A percentile compares a stretch with the other conserved stretches of the same genome.
Evolutionary conservation across 106 monocot genomes (phyloP).

Genomic region (Alisma plantagoaquatica): DNA sequence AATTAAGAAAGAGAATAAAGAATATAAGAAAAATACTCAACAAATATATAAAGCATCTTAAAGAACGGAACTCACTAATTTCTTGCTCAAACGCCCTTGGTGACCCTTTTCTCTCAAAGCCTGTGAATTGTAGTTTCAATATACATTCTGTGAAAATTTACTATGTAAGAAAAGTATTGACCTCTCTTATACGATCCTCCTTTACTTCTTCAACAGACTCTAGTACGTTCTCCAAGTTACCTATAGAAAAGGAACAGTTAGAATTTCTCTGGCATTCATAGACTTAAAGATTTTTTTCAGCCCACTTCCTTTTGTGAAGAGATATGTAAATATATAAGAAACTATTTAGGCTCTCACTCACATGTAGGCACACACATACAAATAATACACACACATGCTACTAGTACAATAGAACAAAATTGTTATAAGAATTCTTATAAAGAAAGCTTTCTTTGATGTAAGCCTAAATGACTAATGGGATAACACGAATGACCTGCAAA

Average conservation of each 20-base stretch:
- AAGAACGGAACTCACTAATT: slow-evolving; percentile 63
- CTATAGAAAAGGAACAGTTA: slow-evolving; percentile 13
- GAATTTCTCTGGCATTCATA: neutral
- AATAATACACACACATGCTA: no score
- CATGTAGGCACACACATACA: no score
- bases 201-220: slow-evolving; percentile 60
- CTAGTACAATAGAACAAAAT: no score
- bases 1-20: no score
- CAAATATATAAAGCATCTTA: no score
- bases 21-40: no score
- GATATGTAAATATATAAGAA: neutral
- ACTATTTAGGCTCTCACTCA: neutral
- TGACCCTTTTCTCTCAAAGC: slow-evolving; percentile 43
- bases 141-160: neutral
- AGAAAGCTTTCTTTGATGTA: no score
- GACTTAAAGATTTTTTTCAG: neutral
- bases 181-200: slow-evolving; percentile 37
- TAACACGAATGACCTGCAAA: no score
- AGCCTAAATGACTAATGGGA: no score
- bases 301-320: neutral
- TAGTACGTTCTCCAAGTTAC: slow-evolving; percentile 80
- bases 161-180: neutral
- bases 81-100: slow-evolving; percentile 55
- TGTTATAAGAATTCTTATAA: no score
- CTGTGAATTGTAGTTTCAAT: slow-evolving; percentile 20